phyloP scores from a whole-genome alignment of 2,329 filamentous ascomycete species.

The Colletotrichum eleusines region DNA sequence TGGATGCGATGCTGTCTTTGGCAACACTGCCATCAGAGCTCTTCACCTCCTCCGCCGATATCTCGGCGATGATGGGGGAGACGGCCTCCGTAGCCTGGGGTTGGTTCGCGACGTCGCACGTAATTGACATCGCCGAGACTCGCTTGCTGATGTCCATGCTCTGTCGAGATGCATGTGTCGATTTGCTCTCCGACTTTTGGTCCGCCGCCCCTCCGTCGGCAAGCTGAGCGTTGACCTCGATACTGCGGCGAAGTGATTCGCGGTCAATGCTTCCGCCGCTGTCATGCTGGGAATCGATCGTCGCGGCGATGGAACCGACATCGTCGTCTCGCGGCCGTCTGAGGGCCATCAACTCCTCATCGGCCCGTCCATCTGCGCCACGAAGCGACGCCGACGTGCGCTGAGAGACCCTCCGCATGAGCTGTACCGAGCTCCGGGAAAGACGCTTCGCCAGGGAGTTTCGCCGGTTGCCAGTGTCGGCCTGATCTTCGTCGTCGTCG shows the following conservation, averaged over 20 bases:
- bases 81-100: conserved; percentile 37
- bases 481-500: conserved; percentile 65
- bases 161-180: not conserved
- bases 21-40: conserved; percentile 23
- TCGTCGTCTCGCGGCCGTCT: conserved; percentile 49
- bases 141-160: not conserved
- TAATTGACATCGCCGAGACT: conserved; percentile 45
- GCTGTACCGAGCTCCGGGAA: conserved; percentile 58
- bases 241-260: conserved; percentile 47
- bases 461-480: conserved; percentile 46
- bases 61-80: conserved; percentile 41
- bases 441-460: conserved; percentile 61
- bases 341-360: conserved; percentile 60
- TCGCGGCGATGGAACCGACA: conserved; percentile 69
- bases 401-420: conserved; percentile 55
- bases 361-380: conserved; percentile 46
- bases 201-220: conserved; percentile 43
- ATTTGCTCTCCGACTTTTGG: not conserved
- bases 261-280: conserved; percentile 52
- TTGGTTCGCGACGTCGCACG: conserved; percentile 42
- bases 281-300: conserved; percentile 66
- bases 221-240: conserved; percentile 57
- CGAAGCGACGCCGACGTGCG: conserved; percentile 42
- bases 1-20: conserved; percentile 22
- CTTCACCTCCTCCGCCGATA: conserved; percentile 44